Base-by-base conservation (phyloP, 768 basidiomycete genomes). In the Podaxis pistillaris region DNA sequence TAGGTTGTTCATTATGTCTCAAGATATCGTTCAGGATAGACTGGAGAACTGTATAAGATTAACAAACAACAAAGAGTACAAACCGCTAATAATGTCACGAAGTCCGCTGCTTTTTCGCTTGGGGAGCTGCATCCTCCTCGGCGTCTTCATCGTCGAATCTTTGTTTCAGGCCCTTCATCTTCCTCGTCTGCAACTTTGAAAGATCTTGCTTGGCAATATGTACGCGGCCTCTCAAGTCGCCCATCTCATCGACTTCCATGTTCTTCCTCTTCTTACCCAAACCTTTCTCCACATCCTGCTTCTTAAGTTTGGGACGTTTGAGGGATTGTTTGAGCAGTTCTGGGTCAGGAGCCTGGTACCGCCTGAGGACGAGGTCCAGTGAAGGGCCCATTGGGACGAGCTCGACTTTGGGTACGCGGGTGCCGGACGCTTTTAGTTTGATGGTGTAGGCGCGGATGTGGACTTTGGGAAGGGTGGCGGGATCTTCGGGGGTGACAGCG, bases 181-280 rank as follows among this genome's bases (percentile, higher is more conserved):
- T 97, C 71, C 94, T 83, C 62, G 88, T 88, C 81, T 97, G 94
- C 75, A 98, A 69, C 78, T 84, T 91, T 66, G 74, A 76, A 68
- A 99, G 73, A 76, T 98, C 93, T 79, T 99, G 96, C 74, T 86
- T 93, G 63, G 79, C 91, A 60, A 98, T 75, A 74, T 98, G 96
- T 30, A 99, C 85, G 63, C 87, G 82, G 49, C 96, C 97, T 69
- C 96, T 84, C 75, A 95, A 74, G 72, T 99, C 93, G 61, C 97
- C 97, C 96, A 98, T 97, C 75, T 93, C 94, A 79, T 99, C 96
- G 69, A 94, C 92, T 79, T 94, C 94, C 75, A 94, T 72, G 72
- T 99, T 99, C 86, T 94, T 96, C 75, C 82, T 85, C 82, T 91
- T 93, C 83, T 92, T 93, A n/a, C 93, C 94, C 9, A 94, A 70